phyloP scores from a whole-genome alignment of 495 filamentous ascomycete species.

The Tetracladium marchalianum region DNA sequence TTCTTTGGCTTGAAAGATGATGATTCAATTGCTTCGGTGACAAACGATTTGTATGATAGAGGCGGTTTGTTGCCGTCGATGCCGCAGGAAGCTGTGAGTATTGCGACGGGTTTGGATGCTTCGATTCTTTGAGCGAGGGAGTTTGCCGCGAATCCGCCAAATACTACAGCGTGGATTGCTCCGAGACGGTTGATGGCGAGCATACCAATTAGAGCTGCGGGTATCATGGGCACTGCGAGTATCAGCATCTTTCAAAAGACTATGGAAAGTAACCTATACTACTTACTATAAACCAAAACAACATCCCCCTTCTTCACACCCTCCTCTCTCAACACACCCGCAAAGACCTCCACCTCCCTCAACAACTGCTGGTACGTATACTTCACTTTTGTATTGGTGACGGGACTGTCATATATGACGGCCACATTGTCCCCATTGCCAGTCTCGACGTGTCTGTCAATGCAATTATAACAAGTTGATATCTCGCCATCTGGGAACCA shows the following conservation, averaged over 20 bases:
- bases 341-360: slow-evolving; percentile 74
- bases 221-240: slow-evolving; percentile 84
- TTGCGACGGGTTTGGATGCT: slow-evolving; percentile 59
- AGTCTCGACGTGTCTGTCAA: slow-evolving; percentile 75
- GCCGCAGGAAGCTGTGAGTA: slow-evolving; percentile 86
- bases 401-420: slow-evolving; percentile 82
- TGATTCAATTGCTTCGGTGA: slow-evolving; percentile 51
- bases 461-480: slow-evolving; percentile 81
- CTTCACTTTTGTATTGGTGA: slow-evolving; percentile 61
- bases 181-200: slow-evolving; percentile 75
- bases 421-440: slow-evolving; percentile 65
- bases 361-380: slow-evolving; percentile 68
- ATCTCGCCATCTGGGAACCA: slow-evolving; percentile 90
- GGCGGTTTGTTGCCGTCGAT: slow-evolving; percentile 80
- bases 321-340: slow-evolving; percentile 72
- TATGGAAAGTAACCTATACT: too few relatives aligned
- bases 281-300: slow-evolving; percentile 84
- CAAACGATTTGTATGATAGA: slow-evolving; percentile 57
- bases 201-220: slow-evolving; percentile 73
- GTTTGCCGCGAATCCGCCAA: slow-evolving; percentile 77
- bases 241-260: too few relatives aligned
- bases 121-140: slow-evolving; percentile 87
- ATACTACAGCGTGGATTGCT: slow-evolving; percentile 85
- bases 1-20: slow-evolving; percentile 54
- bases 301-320: slow-evolving; percentile 81